Percentiles rank a stretch among this genome's conserved stretches.
Evolutionary conservation across 495 filamentous ascomycete genomes (phyloP).

Genomic region (Penicillium odoratum): DNA sequence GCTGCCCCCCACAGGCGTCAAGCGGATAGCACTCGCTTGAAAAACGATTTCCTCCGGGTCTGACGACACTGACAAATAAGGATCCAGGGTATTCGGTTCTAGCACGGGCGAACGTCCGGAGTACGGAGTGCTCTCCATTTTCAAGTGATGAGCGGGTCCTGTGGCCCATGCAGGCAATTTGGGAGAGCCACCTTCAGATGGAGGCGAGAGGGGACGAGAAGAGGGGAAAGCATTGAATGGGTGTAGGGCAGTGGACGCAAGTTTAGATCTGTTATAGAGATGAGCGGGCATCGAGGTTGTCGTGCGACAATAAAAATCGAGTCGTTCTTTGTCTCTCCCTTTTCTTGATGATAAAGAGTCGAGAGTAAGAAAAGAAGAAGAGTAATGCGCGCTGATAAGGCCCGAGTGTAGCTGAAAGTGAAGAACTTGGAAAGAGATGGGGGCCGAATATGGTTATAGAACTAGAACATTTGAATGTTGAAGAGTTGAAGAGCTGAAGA

Average conservation of each 20-base stretch:
- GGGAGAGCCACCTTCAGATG: conserved; percentile 17
- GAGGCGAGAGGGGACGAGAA: conserved; percentile 21
- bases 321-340: not conserved
- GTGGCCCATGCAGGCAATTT: conserved; percentile 18
- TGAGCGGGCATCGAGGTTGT: conserved; percentile 12
- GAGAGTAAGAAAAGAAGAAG: not conserved
- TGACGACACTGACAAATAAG: conserved; percentile 40
- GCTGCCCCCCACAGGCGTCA: conserved; percentile 31
- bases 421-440: no score
- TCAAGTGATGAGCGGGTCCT: conserved; percentile 8
- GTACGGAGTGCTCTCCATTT: conserved; percentile 30
- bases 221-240: conserved; percentile 21
- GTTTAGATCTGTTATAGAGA: conserved; percentile 17
- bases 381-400: no score
- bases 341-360: not conserved
- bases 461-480: no score
- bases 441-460: no score
- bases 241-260: conserved; percentile 9
- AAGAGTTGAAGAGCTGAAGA: no score
- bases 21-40: conserved; percentile 34
- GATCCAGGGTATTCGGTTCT: conserved; percentile 31
- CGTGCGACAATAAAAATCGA: not conserved
- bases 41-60: conserved; percentile 44
- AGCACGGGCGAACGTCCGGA: conserved; percentile 24
- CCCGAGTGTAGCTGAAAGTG: no score